These are phyloP conservation scores for Buxus sempervirens DNA, from an alignment of 164 flowering plant genomes.

Conservation along the genomic window DNA sequence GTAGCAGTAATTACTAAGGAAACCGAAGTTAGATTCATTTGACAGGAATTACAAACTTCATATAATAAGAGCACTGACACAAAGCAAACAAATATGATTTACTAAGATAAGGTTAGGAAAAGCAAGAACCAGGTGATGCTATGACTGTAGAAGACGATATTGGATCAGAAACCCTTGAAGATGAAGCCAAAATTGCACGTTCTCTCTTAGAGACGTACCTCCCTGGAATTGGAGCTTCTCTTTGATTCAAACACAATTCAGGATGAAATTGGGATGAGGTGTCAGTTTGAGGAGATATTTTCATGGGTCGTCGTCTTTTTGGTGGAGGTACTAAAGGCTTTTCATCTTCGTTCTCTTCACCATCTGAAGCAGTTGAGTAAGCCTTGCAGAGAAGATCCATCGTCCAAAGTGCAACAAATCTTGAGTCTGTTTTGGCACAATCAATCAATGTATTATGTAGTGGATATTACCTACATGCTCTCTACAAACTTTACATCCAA, in stretches of 20 bases:
- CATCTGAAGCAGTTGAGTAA: conserved; percentile 51
- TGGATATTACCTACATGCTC: no score
- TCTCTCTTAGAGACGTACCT: conserved; percentile 82
- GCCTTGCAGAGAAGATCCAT: conserved; percentile 70
- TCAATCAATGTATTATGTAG: no score
- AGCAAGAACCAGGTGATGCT: conserved; percentile 34
- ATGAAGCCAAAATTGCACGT: conserved; percentile 35
- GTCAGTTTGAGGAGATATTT: conserved; percentile 1
- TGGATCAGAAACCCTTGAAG: conserved; percentile 12
- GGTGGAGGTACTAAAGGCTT: conserved; percentile 19
- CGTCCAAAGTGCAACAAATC: not conserved
- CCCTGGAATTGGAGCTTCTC: conserved; percentile 55
- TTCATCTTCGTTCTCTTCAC: conserved; percentile 38
- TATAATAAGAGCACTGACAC: not conserved
- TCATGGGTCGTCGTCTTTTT: conserved; percentile 29
- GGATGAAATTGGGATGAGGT: conserved; percentile 4
- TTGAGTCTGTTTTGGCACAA: not conserved
- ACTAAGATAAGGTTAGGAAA: conserved; percentile 1
- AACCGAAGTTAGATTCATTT: no score
- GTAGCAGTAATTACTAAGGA: no score
- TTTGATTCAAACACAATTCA: not conserved
- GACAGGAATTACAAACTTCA: not conserved
- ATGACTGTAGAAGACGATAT: conserved; percentile 15
- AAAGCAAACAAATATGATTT: not conserved
- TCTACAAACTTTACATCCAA: no score